These are phyloP conservation scores for Mycena belliarum DNA, from an alignment of 768 basidiomycete genomes.

Conservation along the genomic window DNA sequence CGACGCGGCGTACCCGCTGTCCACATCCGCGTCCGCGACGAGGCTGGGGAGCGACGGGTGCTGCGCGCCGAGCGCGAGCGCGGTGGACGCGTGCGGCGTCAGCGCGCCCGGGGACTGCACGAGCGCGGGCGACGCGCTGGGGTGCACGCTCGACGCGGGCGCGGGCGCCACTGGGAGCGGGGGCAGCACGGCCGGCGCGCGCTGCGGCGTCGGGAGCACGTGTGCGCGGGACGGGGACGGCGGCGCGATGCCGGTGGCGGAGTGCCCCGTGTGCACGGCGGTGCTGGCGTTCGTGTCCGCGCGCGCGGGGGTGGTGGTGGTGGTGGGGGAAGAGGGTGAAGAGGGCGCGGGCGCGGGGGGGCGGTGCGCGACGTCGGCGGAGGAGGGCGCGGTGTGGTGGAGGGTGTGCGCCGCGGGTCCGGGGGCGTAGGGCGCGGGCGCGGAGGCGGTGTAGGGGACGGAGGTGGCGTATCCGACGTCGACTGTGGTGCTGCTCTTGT, in stretches of 20 bases:
- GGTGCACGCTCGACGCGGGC: too few species aligned
- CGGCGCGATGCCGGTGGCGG: neutral
- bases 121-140: neutral
- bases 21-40: neutral
- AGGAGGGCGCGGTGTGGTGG: too few species aligned
- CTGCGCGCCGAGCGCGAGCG: neutral
- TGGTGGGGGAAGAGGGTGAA: neutral
- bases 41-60: neutral
- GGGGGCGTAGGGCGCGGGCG: neutral
- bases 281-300: neutral
- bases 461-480: neutral
- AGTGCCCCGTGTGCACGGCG: neutral
- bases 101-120: neutral
- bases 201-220: too few species aligned
- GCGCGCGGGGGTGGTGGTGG: neutral
- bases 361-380: neutral
- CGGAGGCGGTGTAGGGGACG: neutral
- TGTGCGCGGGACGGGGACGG: too few species aligned
- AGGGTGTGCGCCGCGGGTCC: neutral
- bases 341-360: neutral
- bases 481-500: neutral
- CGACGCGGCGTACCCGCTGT: slow-evolving; percentile 10
- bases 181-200: neutral
- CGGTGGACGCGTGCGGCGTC: neutral
- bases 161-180: too few species aligned